A percentile compares a stretch with the other conserved stretches of the same genome.
phyloP scores from a whole-genome alignment of 768 basidiomycete genomes.

The Gloeopeniophorella convolvens region DNA sequence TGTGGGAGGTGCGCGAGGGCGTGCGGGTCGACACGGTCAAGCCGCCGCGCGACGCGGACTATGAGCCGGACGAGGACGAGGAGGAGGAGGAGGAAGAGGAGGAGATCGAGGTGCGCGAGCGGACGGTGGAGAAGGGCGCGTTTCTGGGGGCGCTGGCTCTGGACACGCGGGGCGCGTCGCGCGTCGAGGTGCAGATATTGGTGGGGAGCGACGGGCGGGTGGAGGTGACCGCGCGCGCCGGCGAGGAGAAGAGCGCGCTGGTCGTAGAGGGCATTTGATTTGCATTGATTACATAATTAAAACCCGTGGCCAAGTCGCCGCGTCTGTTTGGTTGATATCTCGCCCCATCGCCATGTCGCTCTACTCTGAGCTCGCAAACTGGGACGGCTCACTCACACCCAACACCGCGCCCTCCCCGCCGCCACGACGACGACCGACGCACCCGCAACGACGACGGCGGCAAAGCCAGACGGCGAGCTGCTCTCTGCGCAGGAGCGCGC shows the following conservation, averaged over 20 bases:
- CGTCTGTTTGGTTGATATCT: background rate
- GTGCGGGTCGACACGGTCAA: slow-evolving; percentile 55
- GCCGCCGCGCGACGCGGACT: slow-evolving; percentile 38
- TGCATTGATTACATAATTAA: slow-evolving; percentile 8
- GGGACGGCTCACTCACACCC: slow-evolving; percentile 13
- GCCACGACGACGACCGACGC: too few species aligned
- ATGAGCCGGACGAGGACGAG: slow-evolving; percentile 43
- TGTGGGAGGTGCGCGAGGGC: slow-evolving; percentile 72
- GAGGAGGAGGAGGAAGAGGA: slow-evolving; percentile 58
- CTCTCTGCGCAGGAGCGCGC: slow-evolving; percentile 16
- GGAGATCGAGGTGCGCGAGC: slow-evolving; percentile 57
- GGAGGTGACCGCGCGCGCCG: slow-evolving; percentile 33
- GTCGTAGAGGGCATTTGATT: too few species aligned
- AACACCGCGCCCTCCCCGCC: too few species aligned
- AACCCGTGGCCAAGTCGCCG: too few species aligned
- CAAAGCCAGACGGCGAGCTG: too few species aligned
- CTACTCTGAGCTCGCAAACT: slow-evolving; percentile 17
- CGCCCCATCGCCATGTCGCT: slow-evolving; percentile 2
- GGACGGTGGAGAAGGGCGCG: slow-evolving; percentile 47
- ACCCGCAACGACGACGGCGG: too few species aligned
- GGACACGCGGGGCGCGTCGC: slow-evolving; percentile 44
- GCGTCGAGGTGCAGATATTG: slow-evolving; percentile 40
- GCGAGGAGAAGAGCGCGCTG: slow-evolving; percentile 27
- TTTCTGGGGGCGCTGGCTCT: slow-evolving; percentile 36
- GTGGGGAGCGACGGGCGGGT: slow-evolving; percentile 32